These are phyloP conservation scores for Suillus spraguei DNA, from an alignment of 768 basidiomycete genomes.

Conservation along the genomic window DNA sequence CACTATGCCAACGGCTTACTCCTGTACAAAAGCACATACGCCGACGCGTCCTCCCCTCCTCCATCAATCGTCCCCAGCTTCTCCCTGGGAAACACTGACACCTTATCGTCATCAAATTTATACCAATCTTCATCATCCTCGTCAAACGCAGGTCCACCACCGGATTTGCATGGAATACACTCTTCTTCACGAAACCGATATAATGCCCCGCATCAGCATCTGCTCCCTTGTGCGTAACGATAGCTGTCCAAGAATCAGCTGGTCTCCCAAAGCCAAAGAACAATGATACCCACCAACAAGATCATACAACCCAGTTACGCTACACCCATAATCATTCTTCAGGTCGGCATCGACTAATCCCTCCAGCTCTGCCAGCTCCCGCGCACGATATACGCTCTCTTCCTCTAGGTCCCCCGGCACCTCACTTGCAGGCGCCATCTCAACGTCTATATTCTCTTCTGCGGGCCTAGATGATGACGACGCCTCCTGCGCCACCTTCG, in stretches of 20 bases:
- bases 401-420: constrained; percentile 49
- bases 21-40: constrained; percentile 88
- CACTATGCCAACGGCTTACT: constrained; percentile 49
- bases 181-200: constrained; percentile 88
- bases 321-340: constrained; percentile 71
- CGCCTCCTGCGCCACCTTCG: constrained; percentile 43
- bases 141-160: constrained; percentile 30
- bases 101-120: constrained; percentile 97
- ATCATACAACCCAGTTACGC: constrained; percentile 84
- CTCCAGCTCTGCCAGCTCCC: constrained; percentile 68
- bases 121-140: constrained; percentile 86
- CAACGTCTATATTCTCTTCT: constrained; percentile 53
- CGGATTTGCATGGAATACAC: constrained; percentile 50
- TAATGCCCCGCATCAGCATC: constrained; percentile 96
- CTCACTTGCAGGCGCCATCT: constrained; percentile 30
- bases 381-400: constrained; percentile 62
- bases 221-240: constrained; percentile 97
- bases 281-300: constrained; percentile 68
- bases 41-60: constrained; percentile 88
- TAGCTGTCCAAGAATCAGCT: constrained; percentile 50
- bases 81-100: constrained; percentile 81
- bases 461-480: constrained; percentile 24
- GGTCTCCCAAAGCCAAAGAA: not conserved
- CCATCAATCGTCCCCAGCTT: constrained; percentile 86
- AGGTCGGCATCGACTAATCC: constrained; percentile 63